These are phyloP conservation scores for Cardamine resedifolia DNA, from an alignment of 345 rosid species.

Conservation along the genomic window DNA sequence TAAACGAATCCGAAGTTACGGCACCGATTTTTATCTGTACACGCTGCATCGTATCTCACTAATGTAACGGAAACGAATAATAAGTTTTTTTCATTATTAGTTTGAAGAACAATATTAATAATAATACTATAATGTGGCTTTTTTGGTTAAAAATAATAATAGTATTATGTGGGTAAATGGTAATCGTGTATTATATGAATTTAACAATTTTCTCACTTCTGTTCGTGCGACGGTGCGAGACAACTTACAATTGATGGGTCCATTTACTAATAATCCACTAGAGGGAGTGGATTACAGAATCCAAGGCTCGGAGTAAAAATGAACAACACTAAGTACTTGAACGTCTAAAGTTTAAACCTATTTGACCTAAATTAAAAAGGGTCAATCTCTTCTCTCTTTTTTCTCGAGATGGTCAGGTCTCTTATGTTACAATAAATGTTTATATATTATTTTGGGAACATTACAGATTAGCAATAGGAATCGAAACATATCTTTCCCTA, in stretches of 20 bases:
- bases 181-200: not conserved
- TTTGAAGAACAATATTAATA: not conserved
- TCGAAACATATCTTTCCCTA: constrained; percentile 35
- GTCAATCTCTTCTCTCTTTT: constrained; percentile 1
- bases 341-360: not conserved
- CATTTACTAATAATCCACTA: constrained; percentile 29
- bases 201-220: not conserved
- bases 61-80: not conserved
- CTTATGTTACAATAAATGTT: not conserved
- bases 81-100: not conserved
- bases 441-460: not conserved
- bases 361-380: not conserved
- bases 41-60: not conserved
- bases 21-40: not conserved
- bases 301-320: constrained; percentile 23
- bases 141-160: not conserved
- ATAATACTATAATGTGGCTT: not conserved
- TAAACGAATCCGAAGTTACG: not conserved
- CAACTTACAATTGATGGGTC: constrained; percentile 33
- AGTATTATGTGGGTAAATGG: not conserved
- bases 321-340: not conserved
- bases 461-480: constrained; percentile 4
- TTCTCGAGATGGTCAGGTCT: not conserved
- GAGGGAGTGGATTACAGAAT: constrained; percentile 40
- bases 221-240: constrained; percentile 30